Percentiles rank a stretch among this genome's conserved stretches.
phyloP scores from a whole-genome alignment of 73 alveolate species.

The Urostyla sp. region DNA sequence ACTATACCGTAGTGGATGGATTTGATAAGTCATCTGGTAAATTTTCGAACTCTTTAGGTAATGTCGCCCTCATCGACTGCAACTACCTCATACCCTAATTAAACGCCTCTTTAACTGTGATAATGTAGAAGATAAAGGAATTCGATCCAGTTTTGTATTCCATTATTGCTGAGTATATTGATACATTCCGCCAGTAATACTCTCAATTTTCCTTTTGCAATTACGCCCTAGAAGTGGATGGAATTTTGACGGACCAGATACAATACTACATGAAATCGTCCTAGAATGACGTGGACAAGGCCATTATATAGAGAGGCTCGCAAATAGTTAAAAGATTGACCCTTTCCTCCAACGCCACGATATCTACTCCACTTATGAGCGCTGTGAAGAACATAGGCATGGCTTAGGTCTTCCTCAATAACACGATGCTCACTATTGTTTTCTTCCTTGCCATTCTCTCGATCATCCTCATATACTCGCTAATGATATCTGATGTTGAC shows the following conservation, averaged over 20 bases:
- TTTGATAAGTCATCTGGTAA: slow-evolving; percentile 70
- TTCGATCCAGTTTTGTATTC: no score
- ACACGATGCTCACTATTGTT: slow-evolving; percentile 80
- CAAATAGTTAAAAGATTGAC: slow-evolving; percentile 61
- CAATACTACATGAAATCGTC: slow-evolving; percentile 62
- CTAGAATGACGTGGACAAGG: slow-evolving; percentile 57
- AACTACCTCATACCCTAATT: background rate
- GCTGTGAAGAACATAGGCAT: slow-evolving; percentile 47
- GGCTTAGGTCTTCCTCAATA: slow-evolving; percentile 77
- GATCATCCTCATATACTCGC: slow-evolving; percentile 87
- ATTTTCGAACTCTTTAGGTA: slow-evolving; percentile 65
- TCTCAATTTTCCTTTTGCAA: slow-evolving; percentile 68
- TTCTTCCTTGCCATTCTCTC: slow-evolving; percentile 85
- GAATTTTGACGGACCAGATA: slow-evolving; percentile 67
- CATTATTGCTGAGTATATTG: no score
- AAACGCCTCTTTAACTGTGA: no score
- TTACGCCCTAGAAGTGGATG: slow-evolving; percentile 74
- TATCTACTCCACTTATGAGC: slow-evolving; percentile 70
- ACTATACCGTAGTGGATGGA: slow-evolving; percentile 55
- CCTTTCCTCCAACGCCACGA: slow-evolving; percentile 37
- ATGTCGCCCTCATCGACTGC: slow-evolving; percentile 67
- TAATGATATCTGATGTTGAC: slow-evolving; percentile 93
- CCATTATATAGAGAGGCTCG: slow-evolving; percentile 47
- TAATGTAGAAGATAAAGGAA: no score
- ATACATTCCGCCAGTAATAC: background rate